phyloP scores from a whole-genome alignment of 768 basidiomycete genomes.

The Mycena galericulata region DNA sequence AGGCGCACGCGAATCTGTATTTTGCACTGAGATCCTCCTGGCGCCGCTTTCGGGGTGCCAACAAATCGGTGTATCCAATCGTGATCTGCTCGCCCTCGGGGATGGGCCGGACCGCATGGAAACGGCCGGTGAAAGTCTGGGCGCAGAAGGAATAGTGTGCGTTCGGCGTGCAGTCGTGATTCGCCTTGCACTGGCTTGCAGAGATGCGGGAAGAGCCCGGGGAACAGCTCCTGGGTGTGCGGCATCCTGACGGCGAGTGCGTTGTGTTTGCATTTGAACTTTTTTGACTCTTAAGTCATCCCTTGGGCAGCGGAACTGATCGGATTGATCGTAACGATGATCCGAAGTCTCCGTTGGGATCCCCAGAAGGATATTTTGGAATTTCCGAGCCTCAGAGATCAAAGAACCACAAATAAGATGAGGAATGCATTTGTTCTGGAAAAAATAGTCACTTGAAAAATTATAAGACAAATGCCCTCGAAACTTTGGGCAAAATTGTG shows the following conservation, averaged over 20 bases:
- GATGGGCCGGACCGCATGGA: constrained; percentile 23
- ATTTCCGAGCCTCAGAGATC: background rate
- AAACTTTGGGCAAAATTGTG: too few relatives aligned
- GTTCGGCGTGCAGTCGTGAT: constrained; percentile 34
- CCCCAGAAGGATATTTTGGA: too few relatives aligned
- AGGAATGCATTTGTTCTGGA: too few relatives aligned
- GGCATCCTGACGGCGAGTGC: constrained; percentile 17
- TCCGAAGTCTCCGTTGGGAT: too few relatives aligned
- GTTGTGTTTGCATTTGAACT: constrained; percentile 4
- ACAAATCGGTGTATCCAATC: constrained; percentile 27
- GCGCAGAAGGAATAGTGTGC: constrained; percentile 24
- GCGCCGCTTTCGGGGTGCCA: constrained; percentile 8
- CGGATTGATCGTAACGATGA: too few relatives aligned
- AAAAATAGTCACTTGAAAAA: too few relatives aligned
- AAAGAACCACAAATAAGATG: too few relatives aligned
- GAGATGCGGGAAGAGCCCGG: constrained; percentile 25
- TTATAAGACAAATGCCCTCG: too few relatives aligned
- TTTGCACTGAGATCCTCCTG: background rate
- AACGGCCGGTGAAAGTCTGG: constrained; percentile 16
- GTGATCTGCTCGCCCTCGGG: constrained; percentile 30
- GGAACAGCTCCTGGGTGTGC: background rate
- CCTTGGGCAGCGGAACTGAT: too few relatives aligned
- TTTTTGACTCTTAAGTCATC: too few relatives aligned
- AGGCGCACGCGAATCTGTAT: constrained; percentile 25
- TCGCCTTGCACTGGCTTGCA: constrained; percentile 33